phyloP scores from a whole-genome alignment of 2,329 filamentous ascomycete genomes.

The Colletotrichum zoysiae region DNA sequence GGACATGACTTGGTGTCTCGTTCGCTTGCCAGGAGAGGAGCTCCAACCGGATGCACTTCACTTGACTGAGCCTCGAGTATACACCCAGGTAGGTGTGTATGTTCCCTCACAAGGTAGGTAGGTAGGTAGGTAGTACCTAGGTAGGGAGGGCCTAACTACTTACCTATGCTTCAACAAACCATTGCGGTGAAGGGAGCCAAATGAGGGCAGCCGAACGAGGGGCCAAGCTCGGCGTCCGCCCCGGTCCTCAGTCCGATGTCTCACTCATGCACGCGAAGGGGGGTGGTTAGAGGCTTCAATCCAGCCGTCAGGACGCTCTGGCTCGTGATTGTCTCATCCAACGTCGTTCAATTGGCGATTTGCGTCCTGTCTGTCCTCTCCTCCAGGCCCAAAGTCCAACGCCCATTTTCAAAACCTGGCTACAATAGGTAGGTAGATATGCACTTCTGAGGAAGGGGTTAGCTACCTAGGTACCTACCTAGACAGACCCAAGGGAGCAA shows the following conservation, averaged over 20 bases:
- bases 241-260: slow-evolving; percentile 2
- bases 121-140: no score
- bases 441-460: neutral
- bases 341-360: slow-evolving; percentile 28
- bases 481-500: slow-evolving; percentile 32
- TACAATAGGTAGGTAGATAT: neutral
- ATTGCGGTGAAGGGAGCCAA: slow-evolving; percentile 10
- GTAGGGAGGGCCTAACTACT: no score
- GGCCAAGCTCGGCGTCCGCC: slow-evolving; percentile 4
- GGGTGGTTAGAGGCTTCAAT: slow-evolving; percentile 8
- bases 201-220: neutral
- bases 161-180: neutral
- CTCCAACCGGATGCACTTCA: neutral
- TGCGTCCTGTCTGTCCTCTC: slow-evolving; percentile 5
- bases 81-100: neutral
- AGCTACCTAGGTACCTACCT: slow-evolving; percentile 9
- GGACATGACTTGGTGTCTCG: no score
- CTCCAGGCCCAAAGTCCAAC: neutral
- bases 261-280: slow-evolving; percentile 3
- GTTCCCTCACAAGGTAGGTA: no score
- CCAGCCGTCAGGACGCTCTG: slow-evolving; percentile 5
- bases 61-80: neutral
- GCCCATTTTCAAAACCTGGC: slow-evolving; percentile 12
- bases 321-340: slow-evolving; percentile 30
- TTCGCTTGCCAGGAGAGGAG: neutral